A percentile compares a stretch with the other conserved stretches of the same genome.
These are phyloP conservation scores for Areca catechu DNA, from an alignment of 176 grass and related monocot species.

Conservation along the genomic window DNA sequence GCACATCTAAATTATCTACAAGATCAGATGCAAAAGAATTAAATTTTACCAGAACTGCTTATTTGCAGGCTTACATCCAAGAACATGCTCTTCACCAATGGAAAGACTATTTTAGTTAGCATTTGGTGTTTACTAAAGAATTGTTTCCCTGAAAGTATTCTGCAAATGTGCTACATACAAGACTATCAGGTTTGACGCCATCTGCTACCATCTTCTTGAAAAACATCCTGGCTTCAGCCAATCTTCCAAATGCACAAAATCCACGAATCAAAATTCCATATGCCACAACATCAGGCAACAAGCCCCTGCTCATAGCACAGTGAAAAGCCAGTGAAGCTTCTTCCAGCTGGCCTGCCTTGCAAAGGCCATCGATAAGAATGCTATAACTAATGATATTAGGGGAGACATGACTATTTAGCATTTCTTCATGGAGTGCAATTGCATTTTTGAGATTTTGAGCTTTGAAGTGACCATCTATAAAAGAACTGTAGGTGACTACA, in stretches of 20 bases:
- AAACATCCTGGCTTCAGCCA: conserved; percentile 17
- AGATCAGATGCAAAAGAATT: too few relatives aligned
- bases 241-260: conserved; percentile 9
- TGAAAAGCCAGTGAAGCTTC: conserved; percentile 15
- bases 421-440: conserved; percentile 14
- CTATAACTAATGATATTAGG: conserved; percentile 10
- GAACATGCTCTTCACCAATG: too few relatives aligned
- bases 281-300: conserved; percentile 19
- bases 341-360: conserved; percentile 2
- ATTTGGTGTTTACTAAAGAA: too few relatives aligned
- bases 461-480: not conserved
- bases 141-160: not conserved
- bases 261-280: conserved; percentile 10
- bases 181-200: conserved; percentile 12
- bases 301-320: conserved; percentile 6
- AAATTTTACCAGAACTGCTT: too few relatives aligned
- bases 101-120: too few relatives aligned
- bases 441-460: conserved; percentile 9
- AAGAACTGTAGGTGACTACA: too few relatives aligned
- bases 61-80: too few relatives aligned
- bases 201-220: conserved; percentile 11
- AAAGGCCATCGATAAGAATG: conserved; percentile 11
- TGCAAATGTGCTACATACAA: not conserved
- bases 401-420: conserved; percentile 2
- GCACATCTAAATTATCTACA: too few relatives aligned